A percentile compares a stretch with the other conserved stretches of the same genome.
These are phyloP conservation scores for Fraxinus latifolia DNA, from an alignment of 305 asterid species.

Conservation along the genomic window DNA sequence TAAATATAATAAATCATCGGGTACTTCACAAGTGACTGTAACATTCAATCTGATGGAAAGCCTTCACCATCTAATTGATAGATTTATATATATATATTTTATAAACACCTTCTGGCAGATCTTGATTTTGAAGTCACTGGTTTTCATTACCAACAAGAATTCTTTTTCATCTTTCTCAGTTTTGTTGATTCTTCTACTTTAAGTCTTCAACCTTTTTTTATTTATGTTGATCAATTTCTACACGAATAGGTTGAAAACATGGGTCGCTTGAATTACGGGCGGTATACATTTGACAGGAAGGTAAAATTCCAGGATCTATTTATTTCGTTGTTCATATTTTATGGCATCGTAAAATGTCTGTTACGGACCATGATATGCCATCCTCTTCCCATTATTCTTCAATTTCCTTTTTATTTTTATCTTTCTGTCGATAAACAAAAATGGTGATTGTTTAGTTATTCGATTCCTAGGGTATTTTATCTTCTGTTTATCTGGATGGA, in stretches of 20 bases:
- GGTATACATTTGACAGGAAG: conserved; percentile 71
- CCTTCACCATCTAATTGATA: not conserved
- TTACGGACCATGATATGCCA: not conserved
- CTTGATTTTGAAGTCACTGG: not conserved
- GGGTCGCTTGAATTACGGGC: conserved; percentile 93
- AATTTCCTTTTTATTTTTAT: not conserved
- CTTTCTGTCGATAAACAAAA: not conserved
- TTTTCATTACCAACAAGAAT: not conserved
- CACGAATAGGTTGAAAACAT: conserved; percentile 79
- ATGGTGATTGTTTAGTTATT: conserved; percentile 15
- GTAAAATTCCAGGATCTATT: conserved; percentile 35
- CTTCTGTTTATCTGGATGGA: conserved; percentile 64
- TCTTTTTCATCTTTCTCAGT: not conserved
- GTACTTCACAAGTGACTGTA: not conserved
- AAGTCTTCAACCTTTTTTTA: not conserved
- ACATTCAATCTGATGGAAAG: not conserved
- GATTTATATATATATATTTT: not conserved
- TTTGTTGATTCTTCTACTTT: not conserved
- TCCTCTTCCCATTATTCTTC: not conserved
- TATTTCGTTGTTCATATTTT: not conserved
- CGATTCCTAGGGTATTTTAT: conserved; percentile 74
- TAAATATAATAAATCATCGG: not conserved
- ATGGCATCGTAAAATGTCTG: not conserved
- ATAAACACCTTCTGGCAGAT: not conserved
- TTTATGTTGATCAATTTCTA: conserved; percentile 10